phyloP scores from a whole-genome alignment of 192 early-diverging fungal species.

The Cetraspora pellucida region DNA sequence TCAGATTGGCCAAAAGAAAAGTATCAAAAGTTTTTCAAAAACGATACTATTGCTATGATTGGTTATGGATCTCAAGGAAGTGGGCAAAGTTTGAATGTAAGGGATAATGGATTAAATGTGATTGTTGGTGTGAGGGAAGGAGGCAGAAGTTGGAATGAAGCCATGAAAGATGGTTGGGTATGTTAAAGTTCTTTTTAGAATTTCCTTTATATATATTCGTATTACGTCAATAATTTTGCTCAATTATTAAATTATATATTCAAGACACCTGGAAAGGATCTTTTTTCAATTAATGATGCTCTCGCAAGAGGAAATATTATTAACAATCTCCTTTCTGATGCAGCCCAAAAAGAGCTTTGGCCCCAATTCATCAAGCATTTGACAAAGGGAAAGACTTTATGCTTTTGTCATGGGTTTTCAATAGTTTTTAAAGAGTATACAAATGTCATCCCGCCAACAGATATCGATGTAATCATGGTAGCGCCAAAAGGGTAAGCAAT shows the following conservation, averaged over 20 bases:
- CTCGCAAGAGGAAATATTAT: constrained; percentile 87
- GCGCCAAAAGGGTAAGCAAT: constrained; percentile 81
- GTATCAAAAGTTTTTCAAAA: constrained; percentile 85
- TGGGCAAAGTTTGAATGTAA: constrained; percentile 91
- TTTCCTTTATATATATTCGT: background rate
- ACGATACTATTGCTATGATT: constrained; percentile 90
- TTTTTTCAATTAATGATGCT: constrained; percentile 93
- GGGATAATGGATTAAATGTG: constrained; percentile 96
- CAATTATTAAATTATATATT: background rate
- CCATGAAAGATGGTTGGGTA: constrained; percentile 90
- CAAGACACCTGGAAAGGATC: constrained; percentile 82
- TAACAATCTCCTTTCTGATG: constrained; percentile 95
- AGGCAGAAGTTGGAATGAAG: constrained; percentile 87
- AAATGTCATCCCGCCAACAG: constrained; percentile 83
- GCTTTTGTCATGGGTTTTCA: constrained; percentile 97
- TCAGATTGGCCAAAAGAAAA: constrained; percentile 92
- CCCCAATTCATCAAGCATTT: constrained; percentile 80
- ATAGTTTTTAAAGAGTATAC: constrained; percentile 93
- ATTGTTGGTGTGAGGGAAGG: constrained; percentile 92
- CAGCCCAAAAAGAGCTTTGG: constrained; percentile 93
- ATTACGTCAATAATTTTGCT: background rate
- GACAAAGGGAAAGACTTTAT: constrained; percentile 96
- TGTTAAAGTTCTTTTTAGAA: background rate
- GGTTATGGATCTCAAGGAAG: constrained; percentile 96
- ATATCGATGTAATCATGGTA: constrained; percentile 94